Base-by-base conservation (phyloP, 345 rosid genomes). In the Trapa incisa region DNA sequence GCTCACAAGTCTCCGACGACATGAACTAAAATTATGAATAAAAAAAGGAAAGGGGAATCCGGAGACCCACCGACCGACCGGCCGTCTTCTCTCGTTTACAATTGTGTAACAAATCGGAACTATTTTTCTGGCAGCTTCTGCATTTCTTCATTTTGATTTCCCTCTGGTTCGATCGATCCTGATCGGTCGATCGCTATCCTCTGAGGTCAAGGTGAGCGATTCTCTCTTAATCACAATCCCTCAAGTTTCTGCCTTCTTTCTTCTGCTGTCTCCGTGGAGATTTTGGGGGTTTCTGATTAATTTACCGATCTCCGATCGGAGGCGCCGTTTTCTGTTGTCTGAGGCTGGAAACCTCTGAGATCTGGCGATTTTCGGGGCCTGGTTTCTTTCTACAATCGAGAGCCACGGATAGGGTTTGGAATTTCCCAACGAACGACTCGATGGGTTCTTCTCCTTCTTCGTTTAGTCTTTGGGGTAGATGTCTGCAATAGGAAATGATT, bases 121-220 rank as follows among this genome's bases (percentile, higher is more conserved):
- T 3, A 58, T 32, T 11, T 57, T 58, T 16, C 38, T 35, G 63
- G 63, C 63, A 58, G 11, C 35, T 11, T 58, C 37, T 35, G 14
- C 63, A 8, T 11, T 32, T 8, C 37, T 35, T 33, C 38, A 1
- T 11, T 3, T 32, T 58, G 10, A 32, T 32, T 58, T 35, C 63
- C 10, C 63, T 58, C 35, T 8, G 63, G 63, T 36, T 58, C 63
- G 63, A 58, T 58, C 63, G 63, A 33, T 58, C 33, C 35, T 22
- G 36, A 22, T 57, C 61, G 61, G 29, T 22, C 29, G 29, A 22
- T 22, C 29, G 29, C 29, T 57, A 9, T 29, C 13, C 63, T 58
- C 63, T 1, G 10, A 35, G 63, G 3, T 58, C 63, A 33, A 45
- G 63, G 63, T 58, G 36, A 58, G 38, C 37, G 63, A 58, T 58